A percentile compares a stretch with the other conserved stretches of the same genome.
Evolutionary conservation across 768 basidiomycete genomes (phyloP).

Genomic region (Collybia sordida): DNA sequence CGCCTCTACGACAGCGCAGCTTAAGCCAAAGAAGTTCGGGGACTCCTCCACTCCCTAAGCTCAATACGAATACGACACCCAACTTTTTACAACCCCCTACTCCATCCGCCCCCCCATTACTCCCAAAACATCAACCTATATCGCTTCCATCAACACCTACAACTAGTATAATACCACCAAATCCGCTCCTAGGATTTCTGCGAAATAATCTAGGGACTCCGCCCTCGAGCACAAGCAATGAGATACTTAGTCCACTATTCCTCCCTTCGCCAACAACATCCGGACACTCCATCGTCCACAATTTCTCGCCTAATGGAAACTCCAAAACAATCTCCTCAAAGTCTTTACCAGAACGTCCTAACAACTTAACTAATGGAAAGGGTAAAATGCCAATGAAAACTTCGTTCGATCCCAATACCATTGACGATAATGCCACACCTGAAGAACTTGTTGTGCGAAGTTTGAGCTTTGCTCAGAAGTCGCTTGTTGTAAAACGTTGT

Average conservation of each 20-base stretch:
- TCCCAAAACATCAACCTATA: conserved; percentile 39
- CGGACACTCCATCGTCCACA: conserved; percentile 6
- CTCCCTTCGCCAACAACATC: conserved; percentile 34
- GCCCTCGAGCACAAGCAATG: conserved; percentile 23
- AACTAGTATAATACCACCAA: conserved; percentile 23
- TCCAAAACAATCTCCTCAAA: conserved; percentile 2
- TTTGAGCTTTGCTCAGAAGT: conserved; percentile 38
- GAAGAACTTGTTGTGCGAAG: conserved; percentile 40
- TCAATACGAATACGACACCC: conserved; percentile 19
- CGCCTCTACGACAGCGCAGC: background rate
- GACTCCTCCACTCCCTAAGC: conserved; percentile 19
- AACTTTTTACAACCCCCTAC: conserved; percentile 8
- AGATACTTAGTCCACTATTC: conserved; percentile 43
- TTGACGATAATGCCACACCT: conserved; percentile 9
- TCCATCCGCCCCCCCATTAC: conserved; percentile 36
- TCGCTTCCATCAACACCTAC: conserved; percentile 49
- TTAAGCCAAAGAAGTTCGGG: conserved; percentile 11
- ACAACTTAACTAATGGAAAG: conserved; percentile 19
- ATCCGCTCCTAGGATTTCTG: conserved; percentile 31
- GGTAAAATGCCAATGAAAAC: conserved; percentile 21
- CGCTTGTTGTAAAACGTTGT: conserved; percentile 36
- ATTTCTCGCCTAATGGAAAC: conserved; percentile 7
- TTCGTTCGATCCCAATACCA: conserved; percentile 19
- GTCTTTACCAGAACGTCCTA: background rate
- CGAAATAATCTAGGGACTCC: conserved; percentile 26